phyloP scores from a whole-genome alignment of 1,139 yeast species.

The Magnusiomyces suaveolens region DNA sequence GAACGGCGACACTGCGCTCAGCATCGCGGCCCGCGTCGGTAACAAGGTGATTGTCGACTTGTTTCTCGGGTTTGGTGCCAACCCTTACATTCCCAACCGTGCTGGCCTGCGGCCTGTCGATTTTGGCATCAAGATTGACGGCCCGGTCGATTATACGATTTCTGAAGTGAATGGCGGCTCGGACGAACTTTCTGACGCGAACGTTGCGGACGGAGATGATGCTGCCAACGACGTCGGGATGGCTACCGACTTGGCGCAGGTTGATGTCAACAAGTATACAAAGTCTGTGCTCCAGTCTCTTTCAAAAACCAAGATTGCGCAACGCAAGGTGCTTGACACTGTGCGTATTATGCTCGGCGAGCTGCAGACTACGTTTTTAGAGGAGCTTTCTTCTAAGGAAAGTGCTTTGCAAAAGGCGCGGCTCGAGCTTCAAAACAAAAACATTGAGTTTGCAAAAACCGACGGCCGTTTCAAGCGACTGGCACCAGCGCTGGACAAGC shows the following conservation, averaged over 20 bases:
- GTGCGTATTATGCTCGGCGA: slow-evolving; percentile 29
- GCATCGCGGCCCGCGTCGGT: slow-evolving; percentile 84
- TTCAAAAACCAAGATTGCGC: slow-evolving; percentile 28
- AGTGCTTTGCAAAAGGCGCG: slow-evolving; percentile 29
- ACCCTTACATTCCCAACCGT: slow-evolving; percentile 64
- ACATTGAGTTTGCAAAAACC: slow-evolving; percentile 33
- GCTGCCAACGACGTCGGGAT: background rate
- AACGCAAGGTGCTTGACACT: slow-evolving; percentile 28
- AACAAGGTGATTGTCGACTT: slow-evolving; percentile 72
- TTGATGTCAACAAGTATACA: background rate
- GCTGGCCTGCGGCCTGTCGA: slow-evolving; percentile 81
- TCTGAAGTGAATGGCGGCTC: background rate
- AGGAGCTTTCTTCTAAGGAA: slow-evolving; percentile 41
- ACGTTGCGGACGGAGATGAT: background rate
- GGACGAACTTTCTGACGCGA: background rate
- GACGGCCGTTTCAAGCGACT: slow-evolving; percentile 25
- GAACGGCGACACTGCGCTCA: slow-evolving; percentile 78
- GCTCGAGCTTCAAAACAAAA: background rate
- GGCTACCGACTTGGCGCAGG: background rate
- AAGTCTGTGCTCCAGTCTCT: slow-evolving; percentile 2
- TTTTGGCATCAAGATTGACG: slow-evolving; percentile 47
- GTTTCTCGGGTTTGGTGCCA: slow-evolving; percentile 78
- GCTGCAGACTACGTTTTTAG: slow-evolving; percentile 40
- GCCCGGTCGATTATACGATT: background rate
- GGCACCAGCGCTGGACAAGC: background rate